Base-by-base conservation (phyloP, 805 yeast species). In the Tetrapisispora pingtungensis region DNA sequence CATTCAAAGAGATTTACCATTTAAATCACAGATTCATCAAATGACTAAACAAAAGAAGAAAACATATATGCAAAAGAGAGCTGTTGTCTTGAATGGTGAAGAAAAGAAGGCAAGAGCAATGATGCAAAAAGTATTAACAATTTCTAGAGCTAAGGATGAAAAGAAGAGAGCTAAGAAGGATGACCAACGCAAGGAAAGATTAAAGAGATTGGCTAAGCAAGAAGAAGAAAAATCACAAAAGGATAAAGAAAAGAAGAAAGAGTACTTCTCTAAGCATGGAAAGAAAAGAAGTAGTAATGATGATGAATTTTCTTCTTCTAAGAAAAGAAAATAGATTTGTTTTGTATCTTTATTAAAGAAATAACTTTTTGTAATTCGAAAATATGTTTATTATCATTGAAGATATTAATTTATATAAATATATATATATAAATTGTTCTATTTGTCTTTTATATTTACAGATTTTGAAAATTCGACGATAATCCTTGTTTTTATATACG, bases 61-160 rank as follows among this genome's bases (percentile, higher is more conserved):
- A 57, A 80, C 96, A 0, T 93, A 90, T 60, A 62, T 83, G 77
- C 76, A 73, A 45, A 93, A 88, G 71, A 79, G 98, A 58, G 98
- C 98, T 1, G 97, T 93, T 43, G 93, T 93, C 7, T 67, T 89
- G 33, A 84, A 81, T 35, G 96, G 94, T 14, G 96, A 86, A 42
- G 97, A 90, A 66, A 87, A 86, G 81, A 84, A 86, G 69, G 89
- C 95, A 28, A 76, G 97, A 54, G 81, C 87, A 31, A 74, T 90
- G 66, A 77, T 93, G 72, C 90, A 83, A 65, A 85, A 85, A 67
- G 79, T 93, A 45, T 76, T 83, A 56, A 87, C 97, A 0, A 69
- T 93, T 43, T 78, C 86, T 57, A 85, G 80, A 57, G 93, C 83
- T 47, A 90, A 90, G 70, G 96, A 85, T 26, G 75, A 77, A 43